Conservation (phyloP, 1,284 basidiomycete species). For the Pisolithus thermaeus region DNA sequence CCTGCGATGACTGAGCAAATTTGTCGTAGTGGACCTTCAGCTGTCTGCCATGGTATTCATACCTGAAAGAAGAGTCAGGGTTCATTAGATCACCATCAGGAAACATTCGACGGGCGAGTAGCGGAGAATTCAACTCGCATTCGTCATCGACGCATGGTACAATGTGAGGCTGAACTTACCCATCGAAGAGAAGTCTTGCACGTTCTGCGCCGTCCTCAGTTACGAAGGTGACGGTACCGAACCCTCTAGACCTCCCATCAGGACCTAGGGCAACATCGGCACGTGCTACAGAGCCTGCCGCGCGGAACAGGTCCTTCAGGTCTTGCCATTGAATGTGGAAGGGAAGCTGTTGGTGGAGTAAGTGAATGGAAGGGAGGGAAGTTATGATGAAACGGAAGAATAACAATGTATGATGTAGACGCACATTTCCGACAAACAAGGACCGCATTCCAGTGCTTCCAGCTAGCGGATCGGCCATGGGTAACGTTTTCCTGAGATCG, state of each 20-base stretch:
- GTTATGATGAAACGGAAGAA: neutral
- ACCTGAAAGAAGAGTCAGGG: slow-evolving; percentile 37
- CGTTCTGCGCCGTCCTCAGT: slow-evolving; percentile 84
- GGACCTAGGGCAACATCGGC: slow-evolving; percentile 90
- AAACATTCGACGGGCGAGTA: neutral
- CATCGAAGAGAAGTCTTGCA: slow-evolving; percentile 83
- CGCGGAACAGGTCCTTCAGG: slow-evolving; percentile 93
- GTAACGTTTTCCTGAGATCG: slow-evolving; percentile 12
- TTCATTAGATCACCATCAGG: slow-evolving; percentile 7
- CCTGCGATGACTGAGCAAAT: slow-evolving; percentile 44
- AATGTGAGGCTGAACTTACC: slow-evolving; percentile 43
- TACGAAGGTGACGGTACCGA: slow-evolving; percentile 92
- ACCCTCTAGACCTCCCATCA: slow-evolving; percentile 93
- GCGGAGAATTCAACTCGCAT: neutral
- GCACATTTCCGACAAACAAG: slow-evolving; percentile 68
- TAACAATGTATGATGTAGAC: slow-evolving; percentile 19
- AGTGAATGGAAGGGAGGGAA: slow-evolving; percentile 9
- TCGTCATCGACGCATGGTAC: neutral
- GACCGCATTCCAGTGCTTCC: slow-evolving; percentile 41
- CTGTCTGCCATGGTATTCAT: slow-evolving; percentile 80
- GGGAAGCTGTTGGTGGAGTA: slow-evolving; percentile 62
- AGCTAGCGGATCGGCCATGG: slow-evolving; percentile 20
- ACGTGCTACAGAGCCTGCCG: slow-evolving; percentile 88
- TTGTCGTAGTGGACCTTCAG: slow-evolving; percentile 88
- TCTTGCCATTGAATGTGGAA: slow-evolving; percentile 99